Base-by-base conservation (phyloP, 768 basidiomycete genomes). In the Pleurotus pulmonarius region DNA sequence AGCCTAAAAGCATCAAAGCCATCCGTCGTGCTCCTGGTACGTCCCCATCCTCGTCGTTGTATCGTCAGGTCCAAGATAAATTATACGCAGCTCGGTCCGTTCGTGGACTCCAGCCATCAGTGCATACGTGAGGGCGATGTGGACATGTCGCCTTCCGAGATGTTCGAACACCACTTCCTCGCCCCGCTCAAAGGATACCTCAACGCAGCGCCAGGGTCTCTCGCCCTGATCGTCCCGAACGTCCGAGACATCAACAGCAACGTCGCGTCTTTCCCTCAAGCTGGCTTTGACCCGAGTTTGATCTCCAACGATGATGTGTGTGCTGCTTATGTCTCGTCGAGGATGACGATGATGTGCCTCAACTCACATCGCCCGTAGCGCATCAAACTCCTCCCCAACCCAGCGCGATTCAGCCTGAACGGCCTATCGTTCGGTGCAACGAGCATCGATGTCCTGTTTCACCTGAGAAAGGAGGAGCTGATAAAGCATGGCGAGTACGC, bases 381-480 rank as follows among this genome's bases (percentile, higher is more conserved):
- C 57, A 84, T 97, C 51, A 82, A 78, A 49, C 69, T 90, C 18
- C 77, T 98, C 7, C 90, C 96, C 3, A 99, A 98, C 62, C 97
- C 97, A 0, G 82, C 85, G 12, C 78, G 80, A 4, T 94, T 98
- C 70, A 80, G 81, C n/a, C 71, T 99, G 59, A 94, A 98, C 67
- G 90, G 85, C 43, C 72, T 97, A 46, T 75, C 81, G 3, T 90
- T 99, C 62, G 90, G 82, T 2, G 79, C 83, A 12, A 88, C 82
- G n/a, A 92, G 90, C 59, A 84, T 92, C 22, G 97, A 99, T 68
- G 82, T 87, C 0, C 72, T 98, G 18, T 96, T 94, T 73, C 94
- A 97, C 66, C 77, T 98, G 1, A 83, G 86, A 49, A 91, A 87
- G 62, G 90, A 96, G 61, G 91, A 96, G 67, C 83, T 85, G 57